Evolutionary conservation across 2,329 filamentous ascomycete genomes (phyloP).

Genomic region (Uncinocarpus reesii): DNA sequence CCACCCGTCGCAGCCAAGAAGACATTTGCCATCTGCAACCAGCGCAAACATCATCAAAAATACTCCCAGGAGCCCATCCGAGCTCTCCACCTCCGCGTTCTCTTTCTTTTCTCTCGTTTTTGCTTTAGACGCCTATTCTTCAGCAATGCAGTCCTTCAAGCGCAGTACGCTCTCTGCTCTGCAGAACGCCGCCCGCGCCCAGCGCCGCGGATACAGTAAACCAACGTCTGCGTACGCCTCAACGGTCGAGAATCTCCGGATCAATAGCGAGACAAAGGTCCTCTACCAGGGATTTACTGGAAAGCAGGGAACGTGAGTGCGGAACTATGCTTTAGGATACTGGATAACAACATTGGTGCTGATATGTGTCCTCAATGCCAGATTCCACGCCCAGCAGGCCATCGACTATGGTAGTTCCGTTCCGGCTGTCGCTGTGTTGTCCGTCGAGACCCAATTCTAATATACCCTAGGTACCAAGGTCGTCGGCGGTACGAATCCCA

Average conservation of each 20-base stretch:
- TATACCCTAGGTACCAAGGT: constrained; percentile 70
- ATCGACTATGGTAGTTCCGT: constrained; percentile 80
- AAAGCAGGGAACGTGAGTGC: constrained; percentile 81
- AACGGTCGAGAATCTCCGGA: constrained; percentile 77
- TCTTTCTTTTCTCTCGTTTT: constrained; percentile 17
- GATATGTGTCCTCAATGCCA: constrained; percentile 36
- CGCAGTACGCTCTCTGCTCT: constrained; percentile 61
- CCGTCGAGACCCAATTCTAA: constrained; percentile 20
- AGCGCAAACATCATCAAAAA: constrained; percentile 6
- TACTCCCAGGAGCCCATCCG: not conserved
- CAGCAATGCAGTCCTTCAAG: constrained; percentile 70
- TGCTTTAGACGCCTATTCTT: constrained; percentile 14
- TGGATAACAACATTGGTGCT: not conserved
- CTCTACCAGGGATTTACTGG: constrained; percentile 96
- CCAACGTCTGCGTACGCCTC: constrained; percentile 57
- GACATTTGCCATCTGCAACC: too few species aligned
- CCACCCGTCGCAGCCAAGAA: constrained; percentile 3
- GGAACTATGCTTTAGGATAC: not conserved
- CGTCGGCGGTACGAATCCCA: constrained; percentile 96
- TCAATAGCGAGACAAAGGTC: constrained; percentile 88
- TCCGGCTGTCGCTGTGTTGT: constrained; percentile 14
- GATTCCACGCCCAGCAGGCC: constrained; percentile 94
- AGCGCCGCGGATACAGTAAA: constrained; percentile 61
- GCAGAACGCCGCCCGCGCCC: constrained; percentile 47
- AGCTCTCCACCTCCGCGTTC: constrained; percentile 13